A percentile compares a stretch with the other conserved stretches of the same genome.
Conservation (phyloP, 2,329 filamentous ascomycete species). For the Aspergillaceae sp. region DNA sequence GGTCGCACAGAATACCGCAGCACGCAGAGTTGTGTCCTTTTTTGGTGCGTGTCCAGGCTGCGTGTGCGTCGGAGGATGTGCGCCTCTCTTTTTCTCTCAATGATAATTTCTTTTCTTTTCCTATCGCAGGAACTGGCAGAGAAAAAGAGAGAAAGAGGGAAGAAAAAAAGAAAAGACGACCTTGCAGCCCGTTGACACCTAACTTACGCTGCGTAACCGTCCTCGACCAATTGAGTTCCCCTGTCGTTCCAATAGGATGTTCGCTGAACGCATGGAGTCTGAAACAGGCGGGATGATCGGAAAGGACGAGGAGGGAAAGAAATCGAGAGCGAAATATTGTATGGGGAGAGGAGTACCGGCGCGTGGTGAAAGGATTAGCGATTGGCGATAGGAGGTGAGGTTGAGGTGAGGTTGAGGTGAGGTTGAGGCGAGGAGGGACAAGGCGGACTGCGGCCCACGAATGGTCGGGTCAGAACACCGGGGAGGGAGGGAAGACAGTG, state of each 20-base stretch:
- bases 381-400: slow-evolving; percentile 6
- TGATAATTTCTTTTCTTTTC: no score
- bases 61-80: neutral
- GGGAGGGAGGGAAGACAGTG: no score
- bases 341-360: neutral
- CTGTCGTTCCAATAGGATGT: slow-evolving; percentile 22
- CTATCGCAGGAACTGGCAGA: no score
- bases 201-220: slow-evolving; percentile 20
- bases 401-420: slow-evolving; percentile 8
- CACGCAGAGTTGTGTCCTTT: neutral
- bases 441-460: slow-evolving; percentile 14
- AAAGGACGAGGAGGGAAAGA: slow-evolving; percentile 12
- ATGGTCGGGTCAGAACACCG: slow-evolving; percentile 1
- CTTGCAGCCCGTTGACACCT: slow-evolving; percentile 15
- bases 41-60: neutral
- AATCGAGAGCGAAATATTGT: slow-evolving; percentile 6
- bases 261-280: slow-evolving; percentile 35
- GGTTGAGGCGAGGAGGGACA: slow-evolving; percentile 8
- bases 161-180: slow-evolving; percentile 11
- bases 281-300: neutral
- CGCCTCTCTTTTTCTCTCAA: neutral
- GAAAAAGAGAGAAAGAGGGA: no score
- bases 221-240: slow-evolving; percentile 26
- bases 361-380: slow-evolving; percentile 9
- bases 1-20: slow-evolving; percentile 7